phyloP scores from a whole-genome alignment of 495 filamentous ascomycete species.

The Pyrenula massariospora region DNA sequence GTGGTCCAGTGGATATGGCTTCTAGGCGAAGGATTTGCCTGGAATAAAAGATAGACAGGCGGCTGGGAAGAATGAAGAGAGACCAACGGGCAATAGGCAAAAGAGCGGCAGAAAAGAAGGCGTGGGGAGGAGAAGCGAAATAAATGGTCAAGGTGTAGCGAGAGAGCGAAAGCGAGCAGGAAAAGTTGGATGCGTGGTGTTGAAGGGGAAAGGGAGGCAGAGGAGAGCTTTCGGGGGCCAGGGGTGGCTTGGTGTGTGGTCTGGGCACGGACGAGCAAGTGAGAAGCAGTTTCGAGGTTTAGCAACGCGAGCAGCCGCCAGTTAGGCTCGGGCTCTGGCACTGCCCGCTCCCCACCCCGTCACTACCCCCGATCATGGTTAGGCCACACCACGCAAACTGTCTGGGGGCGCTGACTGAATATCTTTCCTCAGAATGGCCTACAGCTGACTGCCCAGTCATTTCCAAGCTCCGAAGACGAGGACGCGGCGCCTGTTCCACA shows the following conservation, averaged over 20 bases:
- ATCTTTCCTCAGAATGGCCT: no score
- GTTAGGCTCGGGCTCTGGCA: background rate
- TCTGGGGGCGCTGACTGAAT: no score
- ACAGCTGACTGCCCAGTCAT: no score
- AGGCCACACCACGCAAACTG: no score
- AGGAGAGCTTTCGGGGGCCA: background rate
- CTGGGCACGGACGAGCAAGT: no score
- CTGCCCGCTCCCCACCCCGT: background rate
- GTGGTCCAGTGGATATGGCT: background rate
- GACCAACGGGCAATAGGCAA: background rate
- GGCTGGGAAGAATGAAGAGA: background rate
- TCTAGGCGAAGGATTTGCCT: background rate
- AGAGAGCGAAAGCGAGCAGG: background rate
- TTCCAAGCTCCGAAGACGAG: no score
- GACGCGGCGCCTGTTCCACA: no score
- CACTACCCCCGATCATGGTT: no score
- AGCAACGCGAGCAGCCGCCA: background rate
- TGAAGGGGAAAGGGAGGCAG: background rate
- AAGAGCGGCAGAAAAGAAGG: background rate
- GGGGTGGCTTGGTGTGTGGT: background rate
- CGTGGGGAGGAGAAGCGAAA: no score
- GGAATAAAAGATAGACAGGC: background rate
- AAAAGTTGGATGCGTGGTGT: background rate
- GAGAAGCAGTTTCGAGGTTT: no score
- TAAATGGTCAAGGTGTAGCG: background rate